phyloP scores from a whole-genome alignment of 1,284 basidiomycete species.

The Ustilago bromivora region DNA sequence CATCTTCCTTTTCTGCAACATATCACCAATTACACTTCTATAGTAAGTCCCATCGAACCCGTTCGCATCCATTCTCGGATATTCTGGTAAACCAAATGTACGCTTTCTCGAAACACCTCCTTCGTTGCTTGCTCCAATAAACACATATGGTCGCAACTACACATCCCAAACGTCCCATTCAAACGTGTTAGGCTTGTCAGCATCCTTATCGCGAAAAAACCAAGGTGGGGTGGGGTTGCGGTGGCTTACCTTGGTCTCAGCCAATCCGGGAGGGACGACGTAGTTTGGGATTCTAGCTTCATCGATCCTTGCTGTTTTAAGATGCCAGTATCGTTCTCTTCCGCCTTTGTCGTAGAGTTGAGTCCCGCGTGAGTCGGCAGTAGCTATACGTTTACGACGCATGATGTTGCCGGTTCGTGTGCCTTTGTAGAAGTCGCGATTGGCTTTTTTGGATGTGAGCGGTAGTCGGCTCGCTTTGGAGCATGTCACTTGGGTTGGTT shows the following conservation, averaged over 20 bases:
- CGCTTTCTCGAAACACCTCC: constrained; percentile 55
- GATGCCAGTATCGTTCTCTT: constrained; percentile 59
- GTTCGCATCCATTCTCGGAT: constrained; percentile 57
- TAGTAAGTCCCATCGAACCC: constrained; percentile 64
- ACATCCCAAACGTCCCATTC: background rate
- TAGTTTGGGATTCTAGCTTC: constrained; percentile 60
- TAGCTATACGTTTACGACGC: constrained; percentile 64
- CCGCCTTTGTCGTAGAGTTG: constrained; percentile 59
- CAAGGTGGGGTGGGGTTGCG: background rate
- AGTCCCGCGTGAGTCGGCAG: constrained; percentile 57
- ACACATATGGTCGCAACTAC: constrained; percentile 63
- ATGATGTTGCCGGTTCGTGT: constrained; percentile 68
- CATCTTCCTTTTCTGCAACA: constrained; percentile 49
- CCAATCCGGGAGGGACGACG: constrained; percentile 67
- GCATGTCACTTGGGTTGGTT: constrained; percentile 52
- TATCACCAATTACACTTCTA: constrained; percentile 55
- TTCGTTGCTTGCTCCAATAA: constrained; percentile 45
- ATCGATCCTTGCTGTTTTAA: constrained; percentile 60
- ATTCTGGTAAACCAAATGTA: constrained; percentile 56
- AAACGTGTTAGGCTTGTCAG: background rate
- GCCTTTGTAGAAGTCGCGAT: constrained; percentile 69
- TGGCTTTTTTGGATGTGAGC: constrained; percentile 67
- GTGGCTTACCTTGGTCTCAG: constrained; percentile 57
- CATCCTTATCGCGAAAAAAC: background rate
- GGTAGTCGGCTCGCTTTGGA: constrained; percentile 68